Evolutionary conservation across 805 yeast species (phyloP).

Genomic region (Metschnikowia noctiluminum): DNA sequence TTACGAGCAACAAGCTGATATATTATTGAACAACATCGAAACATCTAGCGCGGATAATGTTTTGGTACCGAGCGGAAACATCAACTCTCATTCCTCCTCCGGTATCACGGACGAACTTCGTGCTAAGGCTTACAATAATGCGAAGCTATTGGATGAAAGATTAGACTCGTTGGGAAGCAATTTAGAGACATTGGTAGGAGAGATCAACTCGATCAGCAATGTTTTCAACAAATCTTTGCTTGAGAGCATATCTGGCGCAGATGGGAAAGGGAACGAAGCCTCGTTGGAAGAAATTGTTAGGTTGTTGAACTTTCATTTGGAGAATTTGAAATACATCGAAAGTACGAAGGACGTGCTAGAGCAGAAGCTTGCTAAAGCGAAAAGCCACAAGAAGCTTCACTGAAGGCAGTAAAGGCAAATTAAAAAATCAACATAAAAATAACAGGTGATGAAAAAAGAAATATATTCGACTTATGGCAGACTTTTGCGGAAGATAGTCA

Average conservation of each 20-base stretch:
- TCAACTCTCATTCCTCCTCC: conserved; percentile 21
- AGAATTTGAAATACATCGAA: conserved; percentile 85
- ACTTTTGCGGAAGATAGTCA: too few species aligned
- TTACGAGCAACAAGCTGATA: conserved; percentile 73
- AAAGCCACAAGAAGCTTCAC: conserved; percentile 11
- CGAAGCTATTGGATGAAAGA: conserved; percentile 79
- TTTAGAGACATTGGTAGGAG: conserved; percentile 69
- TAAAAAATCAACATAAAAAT: not conserved
- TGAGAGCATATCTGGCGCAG: conserved; percentile 17
- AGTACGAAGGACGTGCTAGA: conserved; percentile 65
- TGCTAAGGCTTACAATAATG: conserved; percentile 82
- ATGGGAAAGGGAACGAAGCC: conserved; percentile 29
- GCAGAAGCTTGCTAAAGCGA: conserved; percentile 47
- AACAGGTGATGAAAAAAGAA: not conserved
- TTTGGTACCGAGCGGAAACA: conserved; percentile 9
- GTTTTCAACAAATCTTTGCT: conserved; percentile 64
- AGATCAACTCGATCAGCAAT: conserved; percentile 79
- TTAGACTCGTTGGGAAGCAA: conserved; percentile 75
- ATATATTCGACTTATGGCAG: not conserved
- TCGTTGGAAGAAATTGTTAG: conserved; percentile 69
- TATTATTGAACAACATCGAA: conserved; percentile 40
- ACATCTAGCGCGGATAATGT: conserved; percentile 18
- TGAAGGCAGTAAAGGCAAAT: not conserved
- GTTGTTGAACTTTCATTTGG: conserved; percentile 82
- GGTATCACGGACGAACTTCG: conserved; percentile 78